Conservation (phyloP, 2,329 filamentous ascomycete genomes). For the Fusarium citri region DNA sequence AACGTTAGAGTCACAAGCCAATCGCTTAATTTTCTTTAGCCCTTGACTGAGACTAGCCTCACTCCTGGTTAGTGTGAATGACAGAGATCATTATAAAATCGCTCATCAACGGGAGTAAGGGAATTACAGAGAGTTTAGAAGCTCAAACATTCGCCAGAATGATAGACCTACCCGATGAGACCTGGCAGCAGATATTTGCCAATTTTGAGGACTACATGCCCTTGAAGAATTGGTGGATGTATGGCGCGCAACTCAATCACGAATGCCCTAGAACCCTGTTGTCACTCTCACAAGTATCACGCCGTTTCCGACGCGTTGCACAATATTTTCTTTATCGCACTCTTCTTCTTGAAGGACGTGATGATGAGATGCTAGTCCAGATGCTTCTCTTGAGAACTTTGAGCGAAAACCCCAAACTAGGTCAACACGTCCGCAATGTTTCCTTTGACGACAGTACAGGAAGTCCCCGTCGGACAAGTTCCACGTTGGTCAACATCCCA, state of each 20-base stretch:
- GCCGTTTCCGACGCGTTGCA: not conserved
- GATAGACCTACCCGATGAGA: not conserved
- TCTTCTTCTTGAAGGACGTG: not conserved
- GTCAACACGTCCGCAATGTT: not conserved
- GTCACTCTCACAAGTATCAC: not conserved
- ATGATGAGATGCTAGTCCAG: not conserved
- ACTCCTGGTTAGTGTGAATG: not conserved
- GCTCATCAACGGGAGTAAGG: not conserved
- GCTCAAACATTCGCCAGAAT: not conserved
- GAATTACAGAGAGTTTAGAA: not conserved
- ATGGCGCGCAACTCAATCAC: not conserved
- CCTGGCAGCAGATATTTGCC: not conserved
- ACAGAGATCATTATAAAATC: not conserved
- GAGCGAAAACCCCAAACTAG: not conserved
- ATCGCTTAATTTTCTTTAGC: not conserved
- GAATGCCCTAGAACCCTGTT: not conserved
- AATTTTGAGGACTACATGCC: not conserved
- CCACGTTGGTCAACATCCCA: not conserved
- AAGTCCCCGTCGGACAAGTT: not conserved
- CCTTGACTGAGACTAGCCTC: not conserved
- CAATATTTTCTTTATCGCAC: not conserved
- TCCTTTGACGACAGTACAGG: not conserved
- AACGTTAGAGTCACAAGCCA: not conserved
- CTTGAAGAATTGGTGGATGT: not conserved
- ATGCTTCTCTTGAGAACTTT: not conserved